Base-by-base conservation (phyloP, 352 stramenopile species). In the Peronospora destructor region DNA sequence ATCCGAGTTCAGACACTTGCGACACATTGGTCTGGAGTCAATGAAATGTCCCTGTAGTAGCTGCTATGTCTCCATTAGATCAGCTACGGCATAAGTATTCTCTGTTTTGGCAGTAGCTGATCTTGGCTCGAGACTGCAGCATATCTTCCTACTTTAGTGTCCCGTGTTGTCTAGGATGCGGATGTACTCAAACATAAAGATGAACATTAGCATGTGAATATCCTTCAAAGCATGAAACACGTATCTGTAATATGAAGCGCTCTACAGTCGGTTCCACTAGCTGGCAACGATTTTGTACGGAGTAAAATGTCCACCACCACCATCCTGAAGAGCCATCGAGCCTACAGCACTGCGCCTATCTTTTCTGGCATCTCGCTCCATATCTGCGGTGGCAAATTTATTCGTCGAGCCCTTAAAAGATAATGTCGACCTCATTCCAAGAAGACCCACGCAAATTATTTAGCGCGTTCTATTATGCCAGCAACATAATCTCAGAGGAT, bases 191-290 rank as follows among this genome's bases (percentile, higher is more conserved):
- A 92, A 59, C 67, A 95, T 88, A 45, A 21, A 21, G 55, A 91
- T 91, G 84, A 84, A 95, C 67, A 91, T 91, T 53, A 94, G 85
- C 49, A 92, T 71, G 72, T 95, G 84, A 38, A 94, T 90, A 36
- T 95, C 84, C 58, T 94, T 92, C 48, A 95, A 66, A 95, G 94
- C 66, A 94, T 81, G 66, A 93, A 94, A 35, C 85, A 83, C 36
- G 78, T 89, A 63, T 93, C 78, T 29, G n/a, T n/a, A n/a, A n/a
- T n/a, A n/a, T n/a, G 84, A 35, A 93, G 69, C 35, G 84, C 60
- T 46, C 71, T 70, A 17, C 68, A 71, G 45, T 88, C 73, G 6
- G 59, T 39, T 4, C 49, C 56, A 59, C 64, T 85, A 32, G 81
- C 59, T 48, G 86, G 76, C 50, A 92, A 79, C 12, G 90, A 59